These are phyloP conservation scores for Debaryomycetaceae sp. DNA, from an alignment of 1,139 yeast species.

Conservation along the genomic window DNA sequence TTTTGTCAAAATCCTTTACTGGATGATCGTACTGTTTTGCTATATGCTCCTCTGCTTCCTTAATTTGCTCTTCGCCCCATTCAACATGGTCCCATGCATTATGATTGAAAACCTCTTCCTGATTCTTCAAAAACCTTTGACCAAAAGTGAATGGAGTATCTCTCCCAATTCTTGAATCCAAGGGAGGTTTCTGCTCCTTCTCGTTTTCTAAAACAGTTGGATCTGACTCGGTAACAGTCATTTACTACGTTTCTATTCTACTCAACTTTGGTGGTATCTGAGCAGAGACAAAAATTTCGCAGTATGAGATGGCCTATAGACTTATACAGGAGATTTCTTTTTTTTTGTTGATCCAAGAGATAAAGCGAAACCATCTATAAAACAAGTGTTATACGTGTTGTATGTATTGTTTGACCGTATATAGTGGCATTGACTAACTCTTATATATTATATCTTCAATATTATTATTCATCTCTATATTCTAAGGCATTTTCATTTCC, in stretches of 20 bases:
- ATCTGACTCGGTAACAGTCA: neutral
- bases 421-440: no score
- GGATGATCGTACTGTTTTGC: conserved; percentile 75
- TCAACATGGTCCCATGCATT: conserved; percentile 99
- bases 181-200: conserved; percentile 27
- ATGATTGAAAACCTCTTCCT: conserved; percentile 82
- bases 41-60: conserved; percentile 72
- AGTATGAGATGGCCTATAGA: neutral
- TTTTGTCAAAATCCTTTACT: conserved; percentile 81
- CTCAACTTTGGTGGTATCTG: neutral
- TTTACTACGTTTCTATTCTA: neutral
- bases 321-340: neutral
- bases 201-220: neutral
- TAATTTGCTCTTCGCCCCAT: conserved; percentile 90
- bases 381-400: no score
- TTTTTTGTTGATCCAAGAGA: neutral
- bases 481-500: no score
- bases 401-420: no score
- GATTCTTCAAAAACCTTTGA: conserved; percentile 68
- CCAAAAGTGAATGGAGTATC: conserved; percentile 93
- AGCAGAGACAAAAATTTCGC: neutral
- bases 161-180: conserved; percentile 66
- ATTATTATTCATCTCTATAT: no score
- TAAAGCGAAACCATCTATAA: no score
- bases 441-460: no score